These are phyloP conservation scores for Fomitiporia mediterranea DNA, from an alignment of 1,284 basidiomycete species.

Conservation along the genomic window DNA sequence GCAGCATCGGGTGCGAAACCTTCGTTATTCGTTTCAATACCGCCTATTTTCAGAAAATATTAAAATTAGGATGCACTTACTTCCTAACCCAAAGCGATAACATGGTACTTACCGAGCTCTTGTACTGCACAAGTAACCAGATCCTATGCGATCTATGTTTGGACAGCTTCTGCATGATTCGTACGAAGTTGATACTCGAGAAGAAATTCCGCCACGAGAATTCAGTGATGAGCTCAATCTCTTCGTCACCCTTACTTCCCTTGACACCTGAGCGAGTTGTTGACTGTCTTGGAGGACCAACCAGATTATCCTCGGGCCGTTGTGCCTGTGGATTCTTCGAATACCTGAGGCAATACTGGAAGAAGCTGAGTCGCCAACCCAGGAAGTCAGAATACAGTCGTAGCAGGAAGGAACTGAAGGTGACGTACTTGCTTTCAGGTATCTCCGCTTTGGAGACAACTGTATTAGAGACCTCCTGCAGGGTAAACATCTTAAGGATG, in stretches of 20 bases:
- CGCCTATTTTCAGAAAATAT: slow-evolving; percentile 54
- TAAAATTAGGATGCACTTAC: no score
- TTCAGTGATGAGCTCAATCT: slow-evolving; percentile 87
- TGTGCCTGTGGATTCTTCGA: slow-evolving; percentile 41
- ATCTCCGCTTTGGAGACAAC: slow-evolving; percentile 89
- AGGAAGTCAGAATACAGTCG: background rate
- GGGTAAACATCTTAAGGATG: slow-evolving; percentile 96
- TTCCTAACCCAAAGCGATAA: background rate
- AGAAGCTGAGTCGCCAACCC: slow-evolving; percentile 61
- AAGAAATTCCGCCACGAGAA: slow-evolving; percentile 99
- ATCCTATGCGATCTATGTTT: slow-evolving; percentile 94
- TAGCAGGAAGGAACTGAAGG: background rate
- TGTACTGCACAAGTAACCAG: slow-evolving; percentile 96
- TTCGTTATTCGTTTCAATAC: slow-evolving; percentile 93
- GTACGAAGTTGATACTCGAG: slow-evolving; percentile 95
- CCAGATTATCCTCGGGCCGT: slow-evolving; percentile 54
- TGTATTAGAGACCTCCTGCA: slow-evolving; percentile 84
- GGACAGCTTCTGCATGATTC: slow-evolving; percentile 96
- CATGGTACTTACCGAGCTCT: slow-evolving; percentile 77
- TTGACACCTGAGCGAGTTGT: slow-evolving; percentile 53
- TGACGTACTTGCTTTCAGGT: slow-evolving; percentile 75
- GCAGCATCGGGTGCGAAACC: slow-evolving; percentile 91
- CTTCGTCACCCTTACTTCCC: slow-evolving; percentile 72
- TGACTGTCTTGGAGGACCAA: slow-evolving; percentile 51
- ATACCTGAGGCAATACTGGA: slow-evolving; percentile 77